Base-by-base conservation (phyloP, 2,329 filamentous ascomycete genomes). In the Pyricularia grisea region DNA sequence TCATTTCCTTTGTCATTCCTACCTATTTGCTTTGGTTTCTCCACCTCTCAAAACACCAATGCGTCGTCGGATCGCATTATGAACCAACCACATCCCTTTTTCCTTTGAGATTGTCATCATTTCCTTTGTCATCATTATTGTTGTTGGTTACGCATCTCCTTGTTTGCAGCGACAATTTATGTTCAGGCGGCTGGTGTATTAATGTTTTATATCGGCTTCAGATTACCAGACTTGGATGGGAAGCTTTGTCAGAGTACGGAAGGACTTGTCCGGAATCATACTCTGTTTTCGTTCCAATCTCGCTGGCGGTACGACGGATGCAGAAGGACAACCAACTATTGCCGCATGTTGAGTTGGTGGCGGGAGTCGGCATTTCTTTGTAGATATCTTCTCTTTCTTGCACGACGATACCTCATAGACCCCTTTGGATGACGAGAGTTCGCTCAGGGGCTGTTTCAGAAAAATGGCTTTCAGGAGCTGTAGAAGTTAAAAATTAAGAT, bases 381-480 rank as follows among this genome's bases (percentile, higher is more conserved):
- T 69, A 66, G 31, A 27, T 64, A 30, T 67, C 36, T 67, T 67
- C 36, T 27, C 12, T 67, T 58, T 71, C 70, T 71, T 70, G 69
- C 71, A 70, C 69, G 68, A 71, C 70, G 70, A 73, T 73, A 73
- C 72, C 71, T 72, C 67, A 69, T 73, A 73, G 72, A 72, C 68
- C 67, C 64, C 66, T 67, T 70, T 71, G 71, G 69, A 72, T 72
- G 71, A 68, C 42, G 55, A 58, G 42, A 33, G 27, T 20, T 42
- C 60, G 33, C 31, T 36, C 31, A 27, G 58, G 50, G 67, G 58
- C 25, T 63, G 60, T 63, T 63, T 36, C 31, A 63, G 36, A n/a
- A 25, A 68, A 27, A 33, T 66, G 20, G 64, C 64, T 55, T 67
- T 36, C 33, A 50, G 60, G 36, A 42, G 28, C 31, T 42, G 50